Percentiles rank a stretch among this genome's conserved stretches.
Conservation (phyloP, 352 stramenopile species). For the Poterioochromonas sp. region DNA sequence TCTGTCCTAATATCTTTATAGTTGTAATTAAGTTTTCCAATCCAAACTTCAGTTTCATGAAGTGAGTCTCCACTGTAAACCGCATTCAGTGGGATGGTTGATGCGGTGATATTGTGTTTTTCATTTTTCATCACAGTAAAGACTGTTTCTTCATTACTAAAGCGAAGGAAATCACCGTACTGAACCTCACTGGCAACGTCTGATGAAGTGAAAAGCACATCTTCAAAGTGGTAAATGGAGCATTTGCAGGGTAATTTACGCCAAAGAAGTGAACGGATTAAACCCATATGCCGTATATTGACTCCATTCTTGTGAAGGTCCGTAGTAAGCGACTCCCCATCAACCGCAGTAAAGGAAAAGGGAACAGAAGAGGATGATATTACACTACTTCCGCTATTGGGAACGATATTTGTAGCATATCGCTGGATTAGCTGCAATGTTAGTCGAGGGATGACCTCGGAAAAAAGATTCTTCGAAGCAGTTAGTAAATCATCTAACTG, state of each 20-base stretch:
- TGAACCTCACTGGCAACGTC: conserved; percentile 65
- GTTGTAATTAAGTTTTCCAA: conserved; percentile 35
- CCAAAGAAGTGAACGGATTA: conserved; percentile 58
- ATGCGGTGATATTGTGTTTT: background rate
- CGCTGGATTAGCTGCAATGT: too few relatives aligned
- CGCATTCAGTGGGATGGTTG: background rate
- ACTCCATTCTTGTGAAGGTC: conserved; percentile 74
- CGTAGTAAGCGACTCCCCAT: conserved; percentile 50
- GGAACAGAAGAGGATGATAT: too few relatives aligned
- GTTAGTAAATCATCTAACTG: conserved; percentile 55
- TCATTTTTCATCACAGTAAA: background rate
- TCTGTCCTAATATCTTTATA: too few relatives aligned
- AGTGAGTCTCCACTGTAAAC: background rate
- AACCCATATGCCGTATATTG: conserved; percentile 66
- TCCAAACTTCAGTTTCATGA: background rate
- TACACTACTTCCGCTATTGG: too few relatives aligned
- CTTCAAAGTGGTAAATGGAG: conserved; percentile 59
- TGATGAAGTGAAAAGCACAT: conserved; percentile 58
- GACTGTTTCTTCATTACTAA: background rate
- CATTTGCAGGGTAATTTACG: conserved; percentile 58
- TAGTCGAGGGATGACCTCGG: conserved; percentile 59
- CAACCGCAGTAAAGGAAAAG: too few relatives aligned
- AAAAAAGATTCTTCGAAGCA: conserved; percentile 55
- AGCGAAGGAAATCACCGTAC: conserved; percentile 45
- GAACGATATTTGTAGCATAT: too few relatives aligned